Evolutionary conservation across 2,329 filamentous ascomycete species (phyloP).

Genomic region (Hypomyces rosellus): DNA sequence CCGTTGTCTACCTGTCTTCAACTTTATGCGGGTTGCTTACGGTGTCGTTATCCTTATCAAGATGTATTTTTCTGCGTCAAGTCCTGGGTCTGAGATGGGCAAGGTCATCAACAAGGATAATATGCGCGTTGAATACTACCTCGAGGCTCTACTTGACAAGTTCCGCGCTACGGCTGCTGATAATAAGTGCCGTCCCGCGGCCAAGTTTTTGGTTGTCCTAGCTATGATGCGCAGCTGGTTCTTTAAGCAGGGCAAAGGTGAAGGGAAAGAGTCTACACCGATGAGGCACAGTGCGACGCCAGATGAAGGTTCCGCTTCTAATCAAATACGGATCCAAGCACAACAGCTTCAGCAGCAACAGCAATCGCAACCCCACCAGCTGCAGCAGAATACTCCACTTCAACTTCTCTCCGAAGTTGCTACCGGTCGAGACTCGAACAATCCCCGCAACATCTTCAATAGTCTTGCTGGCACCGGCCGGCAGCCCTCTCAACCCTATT

Average conservation of each 20-base stretch:
- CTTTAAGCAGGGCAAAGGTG: constrained; percentile 39
- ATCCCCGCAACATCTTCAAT: constrained; percentile 15
- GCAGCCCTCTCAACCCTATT: constrained; percentile 29
- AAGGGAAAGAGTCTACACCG: constrained; percentile 1
- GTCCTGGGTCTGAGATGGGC: constrained; percentile 60
- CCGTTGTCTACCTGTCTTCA: constrained; percentile 62
- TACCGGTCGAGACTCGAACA: constrained; percentile 33
- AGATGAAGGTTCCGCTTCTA: neutral
- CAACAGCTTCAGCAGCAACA: constrained; percentile 7
- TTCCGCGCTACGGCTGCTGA: constrained; percentile 58
- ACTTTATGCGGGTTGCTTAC: constrained; percentile 66
- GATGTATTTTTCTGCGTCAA: constrained; percentile 61
- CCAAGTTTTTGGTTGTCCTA: constrained; percentile 66
- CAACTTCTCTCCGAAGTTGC: constrained; percentile 53
- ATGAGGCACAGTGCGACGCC: neutral
- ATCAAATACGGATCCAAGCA: neutral
- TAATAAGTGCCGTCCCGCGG: constrained; percentile 57
- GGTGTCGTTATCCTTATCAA: constrained; percentile 67
- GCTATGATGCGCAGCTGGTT: constrained; percentile 68
- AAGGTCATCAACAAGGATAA: constrained; percentile 62
- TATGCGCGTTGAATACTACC: constrained; percentile 58
- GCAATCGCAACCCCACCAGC: constrained; percentile 11
- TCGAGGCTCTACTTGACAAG: constrained; percentile 63
- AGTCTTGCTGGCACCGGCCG: constrained; percentile 18
- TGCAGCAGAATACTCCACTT: constrained; percentile 39